Percentiles rank a stretch among this genome's conserved stretches.
Conservation (phyloP, 2,329 filamentous ascomycete genomes). For the Mariannaea elegans region DNA sequence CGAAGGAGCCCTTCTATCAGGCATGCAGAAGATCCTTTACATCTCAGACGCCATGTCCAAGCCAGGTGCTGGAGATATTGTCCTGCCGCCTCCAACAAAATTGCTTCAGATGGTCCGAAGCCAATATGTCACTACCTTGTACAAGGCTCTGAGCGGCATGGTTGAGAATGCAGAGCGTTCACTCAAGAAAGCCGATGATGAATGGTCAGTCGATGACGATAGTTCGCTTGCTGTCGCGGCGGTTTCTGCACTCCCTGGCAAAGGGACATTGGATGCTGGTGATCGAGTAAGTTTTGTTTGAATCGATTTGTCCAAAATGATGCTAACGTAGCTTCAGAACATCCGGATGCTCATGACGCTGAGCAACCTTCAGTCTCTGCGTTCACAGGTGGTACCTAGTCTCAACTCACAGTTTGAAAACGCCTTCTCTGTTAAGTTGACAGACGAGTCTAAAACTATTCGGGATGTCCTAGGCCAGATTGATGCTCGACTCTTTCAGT, state of each 20-base stretch:
- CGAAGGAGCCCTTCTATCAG: constrained; percentile 80
- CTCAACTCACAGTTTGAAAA: constrained; percentile 95
- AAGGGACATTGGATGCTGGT: constrained; percentile 61
- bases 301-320: neutral
- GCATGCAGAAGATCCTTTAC: constrained; percentile 96
- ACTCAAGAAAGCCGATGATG: constrained; percentile 69
- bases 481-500: constrained; percentile 88
- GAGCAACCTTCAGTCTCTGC: constrained; percentile 87
- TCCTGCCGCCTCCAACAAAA: constrained; percentile 86
- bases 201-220: constrained; percentile 63
- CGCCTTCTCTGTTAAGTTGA: constrained; percentile 91
- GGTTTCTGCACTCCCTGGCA: constrained; percentile 50
- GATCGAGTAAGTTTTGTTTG: constrained; percentile 58
- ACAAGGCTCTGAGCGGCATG: constrained; percentile 94
- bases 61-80: constrained; percentile 77
- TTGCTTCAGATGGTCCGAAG: constrained; percentile 88
- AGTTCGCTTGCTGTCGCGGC: constrained; percentile 48
- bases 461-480: constrained; percentile 91
- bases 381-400: constrained; percentile 82
- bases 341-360: constrained; percentile 93
- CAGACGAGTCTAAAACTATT: constrained; percentile 92
- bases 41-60: constrained; percentile 85
- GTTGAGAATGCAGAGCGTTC: constrained; percentile 93
- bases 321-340: constrained; percentile 65
- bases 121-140: constrained; percentile 92